Percentiles rank a stretch among this genome's conserved stretches.
Conservation (phyloP, 345 rosid genomes). For the Mallotus nudiflorus region DNA sequence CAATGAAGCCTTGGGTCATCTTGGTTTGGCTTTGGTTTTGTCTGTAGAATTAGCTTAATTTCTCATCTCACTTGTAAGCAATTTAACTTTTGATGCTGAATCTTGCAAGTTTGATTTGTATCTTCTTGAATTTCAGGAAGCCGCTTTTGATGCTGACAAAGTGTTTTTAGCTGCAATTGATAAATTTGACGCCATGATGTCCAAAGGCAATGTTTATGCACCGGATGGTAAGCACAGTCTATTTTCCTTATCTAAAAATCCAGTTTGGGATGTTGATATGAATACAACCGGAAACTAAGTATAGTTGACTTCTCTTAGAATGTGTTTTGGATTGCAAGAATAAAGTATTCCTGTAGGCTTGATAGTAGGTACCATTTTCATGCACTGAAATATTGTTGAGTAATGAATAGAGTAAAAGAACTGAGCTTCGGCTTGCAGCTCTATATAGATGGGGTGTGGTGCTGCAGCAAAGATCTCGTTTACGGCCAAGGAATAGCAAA, state of each 20-base stretch:
- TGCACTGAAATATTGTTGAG: neutral
- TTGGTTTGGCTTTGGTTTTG: neutral
- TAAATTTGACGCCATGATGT: conserved; percentile 70
- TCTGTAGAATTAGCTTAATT: neutral
- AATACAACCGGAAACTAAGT: neutral
- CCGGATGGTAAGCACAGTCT: conserved; percentile 50
- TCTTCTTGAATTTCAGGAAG: conserved; percentile 47
- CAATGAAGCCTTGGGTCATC: neutral
- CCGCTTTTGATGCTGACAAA: conserved; percentile 70
- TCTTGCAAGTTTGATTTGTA: neutral
- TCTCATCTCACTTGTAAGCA: neutral
- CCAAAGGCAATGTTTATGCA: conserved; percentile 55
- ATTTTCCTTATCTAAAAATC: neutral
- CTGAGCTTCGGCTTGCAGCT: conserved; percentile 36
- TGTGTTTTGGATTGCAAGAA: neutral
- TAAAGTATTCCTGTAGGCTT: neutral
- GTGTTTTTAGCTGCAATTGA: conserved; percentile 75
- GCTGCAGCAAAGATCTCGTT: conserved; percentile 68
- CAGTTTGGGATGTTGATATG: neutral
- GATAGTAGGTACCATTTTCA: neutral
- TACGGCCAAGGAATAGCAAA: conserved; percentile 49
- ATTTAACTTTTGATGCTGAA: neutral
- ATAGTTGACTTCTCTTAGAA: neutral
- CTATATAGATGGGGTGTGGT: conserved; percentile 64
- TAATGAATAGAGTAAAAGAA: neutral